Base-by-base conservation (phyloP, 495 filamentous ascomycete genomes). In the Glarea lozoyensis region DNA sequence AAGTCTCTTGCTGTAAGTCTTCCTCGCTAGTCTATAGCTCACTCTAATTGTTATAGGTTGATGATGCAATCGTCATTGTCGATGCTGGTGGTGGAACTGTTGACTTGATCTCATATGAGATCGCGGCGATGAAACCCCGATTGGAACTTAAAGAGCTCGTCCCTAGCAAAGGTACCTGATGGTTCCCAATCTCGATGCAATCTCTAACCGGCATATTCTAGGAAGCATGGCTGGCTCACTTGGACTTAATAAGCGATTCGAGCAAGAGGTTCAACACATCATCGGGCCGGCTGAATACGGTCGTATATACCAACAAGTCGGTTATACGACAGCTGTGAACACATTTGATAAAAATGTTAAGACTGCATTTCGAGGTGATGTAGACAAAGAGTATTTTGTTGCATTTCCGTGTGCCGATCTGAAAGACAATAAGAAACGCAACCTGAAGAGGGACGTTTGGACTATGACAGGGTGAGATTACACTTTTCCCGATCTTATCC, bases 81-180 rank as follows among this genome's bases (percentile, higher is more conserved):
- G 68, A 72, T 50, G 42, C 21, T 12, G 32, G 34, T 20, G 58
- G 66, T 16, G 67, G 66, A 6, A 73, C 66, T 2, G 67, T 69
- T 6, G 67, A 72, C 43, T 47, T 72, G 15, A 67, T 70, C 40
- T 62, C 67, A 0, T 73, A 72, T 43, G 50, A 60, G 18, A 60
- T 72, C 30, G 54, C 52, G 46, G 45, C 3, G n/a, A 45, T 61
- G 7, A 27, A 45, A 0, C 60, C 66, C 10, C 10, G 10, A 6
- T 41, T 68, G 10, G 49, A 65, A 32, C 40, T 65, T 11, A 59
- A 54, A n/a, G 61, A 68, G 31, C 47, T 65, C 0, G 59, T 57
- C 0, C 52, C 59, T 1, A 57, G 60, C 21, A 31, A 15, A 15
- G 15, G 11, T 38, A 21, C 4, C 15, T 16, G 6, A 35, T 5